Conservation (phyloP, 1,139 yeast genomes). For the Scheffersomyces titani region DNA sequence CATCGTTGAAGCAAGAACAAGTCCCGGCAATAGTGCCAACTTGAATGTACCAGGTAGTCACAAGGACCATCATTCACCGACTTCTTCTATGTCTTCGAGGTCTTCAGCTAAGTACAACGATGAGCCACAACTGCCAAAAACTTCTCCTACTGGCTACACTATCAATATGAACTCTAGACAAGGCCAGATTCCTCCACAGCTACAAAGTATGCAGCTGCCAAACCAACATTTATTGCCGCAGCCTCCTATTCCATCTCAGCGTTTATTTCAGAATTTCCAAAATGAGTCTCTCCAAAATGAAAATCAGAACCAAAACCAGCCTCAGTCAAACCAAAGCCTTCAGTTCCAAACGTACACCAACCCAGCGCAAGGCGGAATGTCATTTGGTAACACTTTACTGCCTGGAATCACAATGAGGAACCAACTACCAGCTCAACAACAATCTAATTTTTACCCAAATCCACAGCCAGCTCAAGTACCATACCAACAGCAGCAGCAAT, state of each 20-base stretch:
- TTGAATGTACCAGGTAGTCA: conserved; percentile 13
- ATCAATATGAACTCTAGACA: conserved; percentile 10
- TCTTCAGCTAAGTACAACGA: conserved; percentile 32
- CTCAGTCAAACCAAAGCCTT: conserved; percentile 10
- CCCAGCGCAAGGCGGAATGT: background rate
- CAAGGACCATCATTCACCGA: conserved; percentile 27
- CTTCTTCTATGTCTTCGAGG: conserved; percentile 39
- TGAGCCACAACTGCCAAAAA: conserved; percentile 46
- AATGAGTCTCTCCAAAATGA: conserved; percentile 11
- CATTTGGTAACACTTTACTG: conserved; percentile 8
- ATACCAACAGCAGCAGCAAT: conserved; percentile 11
- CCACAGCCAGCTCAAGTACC: conserved; percentile 5
- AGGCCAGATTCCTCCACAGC: conserved; percentile 9
- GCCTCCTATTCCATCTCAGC: conserved; percentile 12
- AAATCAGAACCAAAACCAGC: conserved; percentile 5
- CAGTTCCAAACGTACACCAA: background rate
- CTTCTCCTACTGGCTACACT: conserved; percentile 33
- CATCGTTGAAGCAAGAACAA: conserved; percentile 2
- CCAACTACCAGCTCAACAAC: conserved; percentile 5
- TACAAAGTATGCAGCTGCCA: conserved; percentile 10
- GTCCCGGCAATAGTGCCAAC: conserved; percentile 6
- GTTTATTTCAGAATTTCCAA: conserved; percentile 15
- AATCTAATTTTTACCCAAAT: conserved; percentile 1
- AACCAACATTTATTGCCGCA: conserved; percentile 13
- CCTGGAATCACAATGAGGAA: conserved; percentile 13